A percentile compares a stretch with the other conserved stretches of the same genome.
phyloP scores from a whole-genome alignment of 202 grass and related monocot species.

The Eragrostis tef region DNA sequence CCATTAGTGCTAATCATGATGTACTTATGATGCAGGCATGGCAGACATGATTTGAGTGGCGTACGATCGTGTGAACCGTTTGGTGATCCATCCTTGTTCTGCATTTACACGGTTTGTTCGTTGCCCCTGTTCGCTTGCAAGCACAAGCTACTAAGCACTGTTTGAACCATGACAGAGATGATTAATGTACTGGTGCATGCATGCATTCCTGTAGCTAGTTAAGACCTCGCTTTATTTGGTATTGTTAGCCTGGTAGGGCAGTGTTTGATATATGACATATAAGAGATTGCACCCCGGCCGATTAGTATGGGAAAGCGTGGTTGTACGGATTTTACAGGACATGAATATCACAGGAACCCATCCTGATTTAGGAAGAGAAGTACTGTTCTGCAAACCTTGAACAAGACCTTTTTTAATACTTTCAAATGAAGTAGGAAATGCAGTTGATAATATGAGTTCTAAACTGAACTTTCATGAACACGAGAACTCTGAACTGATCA shows the following conservation, averaged over 20 bases:
- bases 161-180: background rate
- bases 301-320: background rate
- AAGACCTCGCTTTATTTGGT: background rate
- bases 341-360: background rate
- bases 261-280: background rate
- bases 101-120: conserved; percentile 30
- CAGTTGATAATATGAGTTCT: background rate
- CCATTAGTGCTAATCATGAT: conserved; percentile 8
- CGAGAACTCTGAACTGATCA: background rate
- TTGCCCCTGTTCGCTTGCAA: background rate
- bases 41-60: conserved; percentile 12
- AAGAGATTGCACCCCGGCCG: background rate
- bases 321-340: background rate
- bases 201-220: background rate
- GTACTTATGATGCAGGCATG: background rate
- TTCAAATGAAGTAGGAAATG: background rate
- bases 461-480: background rate
- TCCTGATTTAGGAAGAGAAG: background rate
- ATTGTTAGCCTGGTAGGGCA: background rate
- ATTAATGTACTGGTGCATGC: background rate
- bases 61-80: conserved; percentile 7
- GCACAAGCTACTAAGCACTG: background rate
- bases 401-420: background rate
- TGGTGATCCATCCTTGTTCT: conserved; percentile 26
- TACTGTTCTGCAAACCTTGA: background rate